Evolutionary conservation across 1,284 basidiomycete genomes (phyloP).

Genomic region (Trichosporon sp.): DNA sequence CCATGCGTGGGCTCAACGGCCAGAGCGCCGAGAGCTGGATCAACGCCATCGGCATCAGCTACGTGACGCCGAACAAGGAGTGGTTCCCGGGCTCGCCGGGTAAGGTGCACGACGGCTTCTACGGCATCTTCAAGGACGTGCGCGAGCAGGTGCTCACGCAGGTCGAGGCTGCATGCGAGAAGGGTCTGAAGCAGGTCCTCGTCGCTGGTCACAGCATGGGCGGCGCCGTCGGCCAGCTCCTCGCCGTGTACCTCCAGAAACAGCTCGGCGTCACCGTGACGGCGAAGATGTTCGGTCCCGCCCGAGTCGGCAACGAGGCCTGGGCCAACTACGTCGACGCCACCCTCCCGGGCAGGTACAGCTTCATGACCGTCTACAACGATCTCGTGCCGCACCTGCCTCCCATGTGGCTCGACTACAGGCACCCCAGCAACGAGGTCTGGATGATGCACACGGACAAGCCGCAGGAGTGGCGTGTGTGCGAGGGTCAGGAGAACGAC

Average conservation of each 20-base stretch:
- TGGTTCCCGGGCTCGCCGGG: slow-evolving; percentile 33
- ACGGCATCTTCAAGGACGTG: slow-evolving; percentile 35
- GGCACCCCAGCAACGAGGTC: neutral
- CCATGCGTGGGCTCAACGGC: slow-evolving; percentile 34
- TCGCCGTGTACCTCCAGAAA: slow-evolving; percentile 32
- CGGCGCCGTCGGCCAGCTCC: slow-evolving; percentile 31
- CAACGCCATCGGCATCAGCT: slow-evolving; percentile 35
- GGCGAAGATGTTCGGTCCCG: slow-evolving; percentile 32
- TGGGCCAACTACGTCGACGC: slow-evolving; percentile 39
- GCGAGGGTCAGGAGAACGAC: slow-evolving; percentile 18
- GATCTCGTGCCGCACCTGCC: slow-evolving; percentile 40
- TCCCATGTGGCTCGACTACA: slow-evolving; percentile 21
- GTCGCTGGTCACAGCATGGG: slow-evolving; percentile 41
- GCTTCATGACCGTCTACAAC: slow-evolving; percentile 36
- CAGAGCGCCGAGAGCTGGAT: slow-evolving; percentile 24
- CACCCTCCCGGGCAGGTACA: slow-evolving; percentile 28
- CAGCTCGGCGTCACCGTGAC: slow-evolving; percentile 21
- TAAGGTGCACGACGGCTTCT: slow-evolving; percentile 38
- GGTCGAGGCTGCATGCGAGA: slow-evolving; percentile 18
- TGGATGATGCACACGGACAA: slow-evolving; percentile 7
- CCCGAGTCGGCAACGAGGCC: slow-evolving; percentile 36
- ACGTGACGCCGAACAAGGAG: slow-evolving; percentile 5
- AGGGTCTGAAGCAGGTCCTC: slow-evolving; percentile 29
- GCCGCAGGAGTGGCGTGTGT: neutral
- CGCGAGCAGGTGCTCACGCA: slow-evolving; percentile 20